These are phyloP conservation scores for Colletotrichum noveboracense DNA, from an alignment of 2,329 filamentous ascomycete species.

Conservation along the genomic window DNA sequence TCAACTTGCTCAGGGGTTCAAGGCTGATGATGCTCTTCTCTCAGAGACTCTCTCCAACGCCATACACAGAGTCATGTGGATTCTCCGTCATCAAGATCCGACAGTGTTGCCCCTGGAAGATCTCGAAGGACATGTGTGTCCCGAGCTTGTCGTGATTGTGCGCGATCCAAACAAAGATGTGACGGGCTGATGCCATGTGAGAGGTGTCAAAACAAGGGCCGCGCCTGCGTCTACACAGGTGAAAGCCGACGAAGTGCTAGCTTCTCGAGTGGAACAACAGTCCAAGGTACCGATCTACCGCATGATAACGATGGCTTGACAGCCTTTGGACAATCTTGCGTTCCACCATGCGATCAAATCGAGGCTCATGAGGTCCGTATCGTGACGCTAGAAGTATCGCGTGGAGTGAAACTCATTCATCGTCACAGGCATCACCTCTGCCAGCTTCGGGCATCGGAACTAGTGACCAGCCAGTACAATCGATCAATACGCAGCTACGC, in stretches of 20 bases:
- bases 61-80: background rate
- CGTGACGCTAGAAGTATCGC: fast-evolving
- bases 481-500: background rate
- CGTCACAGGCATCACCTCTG: background rate
- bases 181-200: background rate
- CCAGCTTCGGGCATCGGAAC: background rate
- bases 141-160: background rate
- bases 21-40: background rate
- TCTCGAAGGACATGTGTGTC: background rate
- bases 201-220: background rate
- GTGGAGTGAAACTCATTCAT: background rate
- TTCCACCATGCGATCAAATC: background rate
- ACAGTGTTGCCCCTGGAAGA: background rate
- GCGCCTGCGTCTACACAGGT: background rate
- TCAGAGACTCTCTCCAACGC: background rate
- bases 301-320: background rate
- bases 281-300: background rate
- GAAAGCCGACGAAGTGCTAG: background rate
- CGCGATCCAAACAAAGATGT: background rate
- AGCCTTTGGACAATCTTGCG: background rate
- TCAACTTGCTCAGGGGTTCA: background rate
- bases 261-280: background rate
- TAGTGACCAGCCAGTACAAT: background rate
- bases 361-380: background rate
- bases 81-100: fast-evolving